Conservation (phyloP, 352 stramenopile genomes). For the Globisporangium camurandrum region DNA sequence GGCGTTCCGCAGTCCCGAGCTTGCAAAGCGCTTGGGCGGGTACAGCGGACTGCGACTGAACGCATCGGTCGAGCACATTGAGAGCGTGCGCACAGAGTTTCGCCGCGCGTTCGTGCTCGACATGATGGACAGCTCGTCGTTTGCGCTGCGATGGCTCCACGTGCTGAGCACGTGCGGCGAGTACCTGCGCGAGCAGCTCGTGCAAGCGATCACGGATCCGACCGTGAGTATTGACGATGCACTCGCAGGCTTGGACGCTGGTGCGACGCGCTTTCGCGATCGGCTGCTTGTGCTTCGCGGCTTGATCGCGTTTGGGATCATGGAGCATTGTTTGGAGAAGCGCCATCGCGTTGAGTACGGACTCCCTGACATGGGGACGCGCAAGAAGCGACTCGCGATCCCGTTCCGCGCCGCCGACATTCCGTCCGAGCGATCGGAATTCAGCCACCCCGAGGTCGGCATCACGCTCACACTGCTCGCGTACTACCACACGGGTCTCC, state of each 20-base stretch:
- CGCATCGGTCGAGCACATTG: constrained; percentile 12
- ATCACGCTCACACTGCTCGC: constrained; percentile 78
- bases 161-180: constrained; percentile 11
- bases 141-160: constrained; percentile 61
- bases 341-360: constrained; percentile 80
- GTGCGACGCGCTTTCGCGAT: constrained; percentile 14
- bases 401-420: constrained; percentile 83
- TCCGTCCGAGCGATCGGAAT: constrained; percentile 76
- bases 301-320: constrained; percentile 61
- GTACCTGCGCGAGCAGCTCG: constrained; percentile 14
- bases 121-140: constrained; percentile 48
- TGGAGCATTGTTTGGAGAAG: constrained; percentile 84
- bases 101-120: constrained; percentile 43
- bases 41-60: constrained; percentile 43
- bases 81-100: constrained; percentile 13
- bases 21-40: constrained; percentile 21
- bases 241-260: constrained; percentile 8
- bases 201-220: constrained; percentile 27
- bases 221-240: constrained; percentile 17
- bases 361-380: constrained; percentile 25
- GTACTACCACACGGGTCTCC: constrained; percentile 82
- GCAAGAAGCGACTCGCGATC: constrained; percentile 70
- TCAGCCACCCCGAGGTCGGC: constrained; percentile 82
- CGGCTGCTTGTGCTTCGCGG: constrained; percentile 64
- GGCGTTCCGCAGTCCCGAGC: constrained; percentile 26